Conservation (phyloP, 257 asterid species). For the Primulina eburnea region DNA sequence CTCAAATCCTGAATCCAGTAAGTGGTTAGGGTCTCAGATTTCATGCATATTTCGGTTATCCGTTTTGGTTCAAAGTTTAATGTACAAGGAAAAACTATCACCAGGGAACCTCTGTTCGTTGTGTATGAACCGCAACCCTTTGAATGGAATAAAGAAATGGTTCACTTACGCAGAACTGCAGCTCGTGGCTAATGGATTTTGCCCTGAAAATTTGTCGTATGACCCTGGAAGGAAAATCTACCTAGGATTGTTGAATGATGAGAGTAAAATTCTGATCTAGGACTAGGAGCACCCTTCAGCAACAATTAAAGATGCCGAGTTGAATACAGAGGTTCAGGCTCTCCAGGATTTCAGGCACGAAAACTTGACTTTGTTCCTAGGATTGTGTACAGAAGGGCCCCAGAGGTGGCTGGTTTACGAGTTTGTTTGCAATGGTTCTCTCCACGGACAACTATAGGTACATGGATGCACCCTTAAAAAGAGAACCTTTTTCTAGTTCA, state of each 20-base stretch:
- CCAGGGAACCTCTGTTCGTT: conserved; percentile 26
- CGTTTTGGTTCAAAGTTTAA: background rate
- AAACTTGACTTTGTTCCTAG: conserved; percentile 47
- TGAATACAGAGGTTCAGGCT: conserved; percentile 32
- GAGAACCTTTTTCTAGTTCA: background rate
- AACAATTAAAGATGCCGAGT: conserved; percentile 39
- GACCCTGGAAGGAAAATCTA: conserved; percentile 33
- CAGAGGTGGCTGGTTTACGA: conserved; percentile 49
- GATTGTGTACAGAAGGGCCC: conserved; percentile 47
- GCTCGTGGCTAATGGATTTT: conserved; percentile 43
- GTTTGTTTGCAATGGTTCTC: conserved; percentile 46
- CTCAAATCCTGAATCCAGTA: conserved; percentile 25
- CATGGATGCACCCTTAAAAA: conserved; percentile 5
- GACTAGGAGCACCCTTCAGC: conserved; percentile 47
- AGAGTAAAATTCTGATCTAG: conserved; percentile 38
- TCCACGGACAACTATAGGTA: conserved; percentile 45
- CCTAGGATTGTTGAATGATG: conserved; percentile 37
- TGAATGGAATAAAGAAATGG: conserved; percentile 23
- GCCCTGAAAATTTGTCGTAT: conserved; percentile 27
- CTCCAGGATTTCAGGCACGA: conserved; percentile 42
- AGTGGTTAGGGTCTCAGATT: conserved; percentile 7
- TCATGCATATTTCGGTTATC: background rate
- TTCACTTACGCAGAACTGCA: conserved; percentile 51
- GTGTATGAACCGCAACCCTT: conserved; percentile 39
- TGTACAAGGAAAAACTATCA: background rate